Evolutionary conservation across 768 basidiomycete genomes (phyloP).

Genomic region (Kwoniella bestiolae): DNA sequence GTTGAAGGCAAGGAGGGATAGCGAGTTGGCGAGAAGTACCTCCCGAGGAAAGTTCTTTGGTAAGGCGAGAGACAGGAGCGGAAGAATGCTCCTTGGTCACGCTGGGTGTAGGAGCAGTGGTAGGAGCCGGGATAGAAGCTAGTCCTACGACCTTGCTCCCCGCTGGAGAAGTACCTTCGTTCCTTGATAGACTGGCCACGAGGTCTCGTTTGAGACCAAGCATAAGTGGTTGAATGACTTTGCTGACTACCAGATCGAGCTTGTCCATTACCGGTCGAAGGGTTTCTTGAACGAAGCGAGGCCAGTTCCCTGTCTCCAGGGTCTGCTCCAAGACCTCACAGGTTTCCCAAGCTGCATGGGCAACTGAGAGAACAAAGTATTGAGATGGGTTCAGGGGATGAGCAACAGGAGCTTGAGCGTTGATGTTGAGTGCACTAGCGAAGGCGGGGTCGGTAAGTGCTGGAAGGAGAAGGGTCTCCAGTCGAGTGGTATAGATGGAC

Average conservation of each 20-base stretch:
- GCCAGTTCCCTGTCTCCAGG: constrained; percentile 51
- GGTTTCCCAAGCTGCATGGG: constrained; percentile 57
- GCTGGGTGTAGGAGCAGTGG: constrained; percentile 16
- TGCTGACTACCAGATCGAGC: constrained; percentile 54
- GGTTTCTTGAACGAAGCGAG: constrained; percentile 53
- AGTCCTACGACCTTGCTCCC: constrained; percentile 46
- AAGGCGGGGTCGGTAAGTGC: constrained; percentile 79
- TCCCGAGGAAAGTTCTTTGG: constrained; percentile 41
- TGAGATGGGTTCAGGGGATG: constrained; percentile 53
- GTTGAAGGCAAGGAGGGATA: constrained; percentile 51
- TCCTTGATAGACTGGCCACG: constrained; percentile 34
- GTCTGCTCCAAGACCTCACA: constrained; percentile 56
- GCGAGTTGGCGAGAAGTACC: constrained; percentile 39
- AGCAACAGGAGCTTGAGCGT: constrained; percentile 46
- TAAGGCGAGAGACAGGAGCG: constrained; percentile 30
- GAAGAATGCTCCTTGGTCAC: constrained; percentile 37
- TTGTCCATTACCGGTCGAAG: constrained; percentile 57
- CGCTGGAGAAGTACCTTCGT: constrained; percentile 46
- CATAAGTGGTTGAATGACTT: constrained; percentile 54
- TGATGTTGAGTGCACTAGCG: constrained; percentile 76
- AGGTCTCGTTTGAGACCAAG: constrained; percentile 50
- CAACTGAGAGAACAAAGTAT: constrained; percentile 50
- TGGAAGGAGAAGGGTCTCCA: constrained; percentile 81
- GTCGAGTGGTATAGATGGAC: constrained; percentile 56
- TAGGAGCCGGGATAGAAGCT: constrained; percentile 38